Evolutionary conservation across 2,329 filamentous ascomycete genomes (phyloP), one percentile per base, ranked within the genome.

Genomic region (Colletotrichum kahawae): DNA sequence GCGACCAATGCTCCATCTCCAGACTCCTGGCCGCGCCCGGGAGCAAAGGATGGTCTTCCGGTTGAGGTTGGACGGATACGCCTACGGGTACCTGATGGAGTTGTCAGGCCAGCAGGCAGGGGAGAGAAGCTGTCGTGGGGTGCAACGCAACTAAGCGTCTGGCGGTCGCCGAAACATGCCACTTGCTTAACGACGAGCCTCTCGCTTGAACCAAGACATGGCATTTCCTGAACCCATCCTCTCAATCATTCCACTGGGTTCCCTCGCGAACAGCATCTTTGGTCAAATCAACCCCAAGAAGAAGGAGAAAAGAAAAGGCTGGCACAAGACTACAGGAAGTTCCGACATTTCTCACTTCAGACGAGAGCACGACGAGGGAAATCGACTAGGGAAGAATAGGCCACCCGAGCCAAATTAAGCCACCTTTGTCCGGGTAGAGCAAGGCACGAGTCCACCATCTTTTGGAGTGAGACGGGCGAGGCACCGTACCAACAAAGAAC

Each of bases 401-500:
- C 29, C 54, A 71, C n/a, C 62, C 68, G 43, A 48, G 21, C 69
- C 63, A 67, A 63, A 63, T 67, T 27, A 63, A 72, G 68, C 72
- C 69, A 75, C 63, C 63, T 48, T 72, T 33, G 69, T 38, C 72
- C 62, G 57, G 57, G 21, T 24, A 74, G 60, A 66, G 68, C 72
- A 67, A 67, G 57, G 63, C 72, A 72, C 63, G 63, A 75, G 72
- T 63, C 63, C 72, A 68, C 64, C 38, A 63, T 7, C 38, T 64
- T 60, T 60, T 67, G 72, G 57, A 31, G 36, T 43, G 48, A 59
- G 67, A 69, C 67, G 63, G 57, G n/a, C 63, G 63, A 75, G 57
- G 69, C 72, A 71, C 51, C 21, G 21, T 67, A 59, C 63, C 69
- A 59, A 75, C 72, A 75, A 75, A 75, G 69, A 69, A 67, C 69